Conservation (phyloP, 202 grass and related monocot genomes). For the Alloteropsis angusta region DNA sequence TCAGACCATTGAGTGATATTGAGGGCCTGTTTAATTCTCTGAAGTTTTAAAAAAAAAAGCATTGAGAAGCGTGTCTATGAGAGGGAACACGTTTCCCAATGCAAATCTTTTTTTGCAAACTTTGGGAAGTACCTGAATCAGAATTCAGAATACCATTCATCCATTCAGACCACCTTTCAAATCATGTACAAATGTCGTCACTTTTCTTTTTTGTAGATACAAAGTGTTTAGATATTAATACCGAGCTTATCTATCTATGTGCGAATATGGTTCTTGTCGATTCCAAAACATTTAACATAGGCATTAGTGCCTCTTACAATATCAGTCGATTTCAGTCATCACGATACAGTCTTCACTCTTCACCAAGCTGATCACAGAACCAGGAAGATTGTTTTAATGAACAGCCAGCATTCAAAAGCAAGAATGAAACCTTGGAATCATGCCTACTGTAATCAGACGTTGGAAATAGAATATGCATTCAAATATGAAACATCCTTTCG, state of each 20-base stretch:
- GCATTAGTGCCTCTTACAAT: not conserved
- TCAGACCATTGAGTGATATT: no score
- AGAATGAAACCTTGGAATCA: not conserved
- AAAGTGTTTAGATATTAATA: no score
- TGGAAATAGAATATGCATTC: not conserved
- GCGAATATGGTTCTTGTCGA: no score
- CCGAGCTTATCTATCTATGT: no score
- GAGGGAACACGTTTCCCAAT: no score
- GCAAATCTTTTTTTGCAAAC: no score
- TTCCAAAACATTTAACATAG: not conserved
- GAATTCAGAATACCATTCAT: not conserved
- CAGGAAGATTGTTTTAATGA: not conserved
- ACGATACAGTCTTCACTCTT: not conserved
- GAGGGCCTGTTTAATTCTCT: no score
- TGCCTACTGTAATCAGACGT: not conserved
- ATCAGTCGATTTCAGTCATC: not conserved
- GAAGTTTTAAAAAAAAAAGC: no score
- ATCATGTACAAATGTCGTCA: not conserved
- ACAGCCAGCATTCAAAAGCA: not conserved
- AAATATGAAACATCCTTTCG: no score
- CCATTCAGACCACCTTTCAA: not conserved
- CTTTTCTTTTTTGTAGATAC: no score
- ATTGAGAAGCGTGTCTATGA: no score
- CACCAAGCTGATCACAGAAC: not conserved
- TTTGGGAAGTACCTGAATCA: no score